Base-by-base conservation (phyloP, 2,329 filamentous ascomycete genomes). In the Fusarium sp. region DNA sequence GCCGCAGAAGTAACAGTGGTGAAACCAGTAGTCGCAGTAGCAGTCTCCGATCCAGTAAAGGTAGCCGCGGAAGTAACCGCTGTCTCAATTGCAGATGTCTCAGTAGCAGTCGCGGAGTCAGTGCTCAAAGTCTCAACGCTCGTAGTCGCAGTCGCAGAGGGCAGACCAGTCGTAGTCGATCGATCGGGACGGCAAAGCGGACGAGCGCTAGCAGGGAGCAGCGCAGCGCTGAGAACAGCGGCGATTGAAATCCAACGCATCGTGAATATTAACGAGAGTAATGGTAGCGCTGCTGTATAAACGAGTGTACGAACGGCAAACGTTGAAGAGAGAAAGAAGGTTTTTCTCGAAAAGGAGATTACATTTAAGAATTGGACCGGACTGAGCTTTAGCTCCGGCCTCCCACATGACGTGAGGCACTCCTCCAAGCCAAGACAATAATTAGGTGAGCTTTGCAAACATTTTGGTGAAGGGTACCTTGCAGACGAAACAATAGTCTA, bases 171-270 rank as follows among this genome's bases (percentile, higher is more conserved):
- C 31, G 50, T 47, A 20, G 62, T 59, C 20, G 55, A 39, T 44
- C 41, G 24, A 38, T 63, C 51, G 11, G 56, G 59, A 36, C 41
- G 68, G 36, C 69, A 72, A 11, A 58, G 11, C 2, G 58, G 61
- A n/a, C 48, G 42, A 18, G 68, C 68, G 8, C 20, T 70, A 6
- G 20, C 61, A 0, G 65, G 68, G 20, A 74, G 24, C 41, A 73
- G 13, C 2, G 48, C 59, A 2, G 68, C 70, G 10, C 70, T 53
- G 6, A 75, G 50, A 5, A 67, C 11, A 16, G 64, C 35, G 18
- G 50, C 69, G 12, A 75, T 18, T 33, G 72, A 72, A n/a, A 45
- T 8, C 38, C 62, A 75, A 31, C 73, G 73, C 73, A 75, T 75
- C 20, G 14, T 70, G 60, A 24, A 33, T 16, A 13, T 68, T 50